phyloP scores from a whole-genome alignment of 2,329 filamentous ascomycete genomes.

The Penicillium sp. region DNA sequence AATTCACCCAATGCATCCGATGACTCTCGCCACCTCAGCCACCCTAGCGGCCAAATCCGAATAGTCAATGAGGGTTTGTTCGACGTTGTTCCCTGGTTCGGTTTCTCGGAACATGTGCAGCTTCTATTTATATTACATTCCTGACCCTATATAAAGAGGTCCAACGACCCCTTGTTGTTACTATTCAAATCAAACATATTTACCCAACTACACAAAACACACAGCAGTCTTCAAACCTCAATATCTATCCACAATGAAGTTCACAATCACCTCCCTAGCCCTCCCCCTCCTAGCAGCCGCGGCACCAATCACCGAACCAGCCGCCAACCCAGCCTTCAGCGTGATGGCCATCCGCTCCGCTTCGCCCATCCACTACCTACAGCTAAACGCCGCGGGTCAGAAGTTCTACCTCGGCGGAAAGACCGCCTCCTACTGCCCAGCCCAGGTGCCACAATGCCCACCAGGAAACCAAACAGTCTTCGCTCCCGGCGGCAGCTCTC shows the following conservation, averaged over 20 bases:
- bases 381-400: slow-evolving; percentile 49
- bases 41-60: slow-evolving; percentile 3
- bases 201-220: background rate
- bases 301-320: slow-evolving; percentile 19
- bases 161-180: background rate
- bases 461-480: slow-evolving; percentile 51
- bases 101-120: background rate
- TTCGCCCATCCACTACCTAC: slow-evolving; percentile 51
- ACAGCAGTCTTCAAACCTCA: background rate
- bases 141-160: slow-evolving; percentile 5
- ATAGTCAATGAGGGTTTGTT: background rate
- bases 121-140: background rate
- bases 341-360: slow-evolving; percentile 49
- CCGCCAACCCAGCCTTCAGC: slow-evolving; percentile 36
- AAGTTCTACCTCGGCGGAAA: slow-evolving; percentile 53
- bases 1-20: slow-evolving; percentile 5
- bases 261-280: slow-evolving; percentile 22
- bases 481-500: slow-evolving; percentile 37
- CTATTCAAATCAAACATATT: background rate
- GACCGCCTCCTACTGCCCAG: slow-evolving; percentile 53
- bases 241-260: slow-evolving; percentile 27
- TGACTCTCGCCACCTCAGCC: slow-evolving; percentile 9
- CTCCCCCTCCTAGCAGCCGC: slow-evolving; percentile 32
- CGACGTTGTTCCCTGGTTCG: background rate
- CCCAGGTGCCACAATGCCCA: slow-evolving; percentile 42